phyloP scores from a whole-genome alignment of 495 filamentous ascomycete genomes.

The Xylaria bambusicola region DNA sequence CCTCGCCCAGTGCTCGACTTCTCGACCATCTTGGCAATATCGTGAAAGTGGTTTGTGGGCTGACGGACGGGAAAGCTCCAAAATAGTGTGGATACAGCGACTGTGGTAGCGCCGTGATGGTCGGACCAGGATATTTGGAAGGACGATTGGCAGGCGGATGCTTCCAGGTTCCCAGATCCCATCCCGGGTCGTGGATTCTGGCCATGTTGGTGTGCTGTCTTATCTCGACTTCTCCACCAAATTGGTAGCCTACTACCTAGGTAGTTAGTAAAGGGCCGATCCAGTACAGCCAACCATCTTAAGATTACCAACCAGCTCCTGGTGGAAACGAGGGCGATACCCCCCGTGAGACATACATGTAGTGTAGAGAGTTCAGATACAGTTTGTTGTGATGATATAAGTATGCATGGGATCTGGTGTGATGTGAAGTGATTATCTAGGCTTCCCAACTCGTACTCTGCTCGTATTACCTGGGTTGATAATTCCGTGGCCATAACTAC shows the following conservation, averaged over 20 bases:
- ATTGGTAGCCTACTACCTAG: neutral
- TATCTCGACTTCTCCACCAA: conserved; percentile 13
- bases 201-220: conserved; percentile 6
- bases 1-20: neutral
- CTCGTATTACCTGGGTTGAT: no score
- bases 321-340: no score
- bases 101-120: conserved; percentile 2
- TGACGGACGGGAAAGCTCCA: neutral
- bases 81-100: neutral
- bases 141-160: conserved; percentile 12
- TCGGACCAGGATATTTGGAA: neutral
- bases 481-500: no score
- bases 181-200: neutral
- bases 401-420: no score
- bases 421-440: no score
- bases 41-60: conserved; percentile 10
- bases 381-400: no score
- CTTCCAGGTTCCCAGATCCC: conserved; percentile 2
- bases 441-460: no score
- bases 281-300: neutral
- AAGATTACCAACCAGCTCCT: no score
- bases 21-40: conserved; percentile 8
- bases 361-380: no score
- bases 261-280: neutral
- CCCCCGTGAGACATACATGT: no score